phyloP scores from a whole-genome alignment of 2,329 filamentous ascomycete genomes.

The Trichoderma atroviride region DNA sequence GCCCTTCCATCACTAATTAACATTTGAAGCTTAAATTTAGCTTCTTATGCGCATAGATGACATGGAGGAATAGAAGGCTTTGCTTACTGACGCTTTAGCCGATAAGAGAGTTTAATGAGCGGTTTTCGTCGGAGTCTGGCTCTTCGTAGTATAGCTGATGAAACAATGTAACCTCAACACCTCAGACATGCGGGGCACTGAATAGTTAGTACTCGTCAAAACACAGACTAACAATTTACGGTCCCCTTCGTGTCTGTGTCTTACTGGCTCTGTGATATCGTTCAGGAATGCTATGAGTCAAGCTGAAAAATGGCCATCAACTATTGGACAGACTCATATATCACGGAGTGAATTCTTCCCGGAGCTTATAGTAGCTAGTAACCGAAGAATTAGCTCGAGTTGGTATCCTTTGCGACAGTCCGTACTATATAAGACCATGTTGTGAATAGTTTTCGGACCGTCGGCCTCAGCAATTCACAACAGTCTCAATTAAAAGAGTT shows the following conservation, averaged over 20 bases:
- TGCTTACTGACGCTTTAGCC: not conserved
- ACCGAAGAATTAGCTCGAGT: not conserved
- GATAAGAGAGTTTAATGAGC: not conserved
- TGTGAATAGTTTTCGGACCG: not conserved
- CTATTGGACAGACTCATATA: not conserved
- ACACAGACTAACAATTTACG: not conserved
- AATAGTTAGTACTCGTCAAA: not conserved
- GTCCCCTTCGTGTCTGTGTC: not conserved
- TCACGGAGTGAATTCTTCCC: not conserved
- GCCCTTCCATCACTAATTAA: not conserved
- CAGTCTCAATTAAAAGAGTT: not conserved
- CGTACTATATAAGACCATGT: not conserved
- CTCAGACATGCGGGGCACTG: not conserved
- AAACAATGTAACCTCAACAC: not conserved
- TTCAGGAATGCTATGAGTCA: not conserved
- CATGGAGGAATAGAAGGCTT: slow-evolving; percentile 13
- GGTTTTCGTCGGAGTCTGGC: not conserved
- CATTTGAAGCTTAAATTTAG: not conserved
- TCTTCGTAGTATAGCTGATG: not conserved
- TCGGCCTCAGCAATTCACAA: not conserved
- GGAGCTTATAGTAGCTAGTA: not conserved
- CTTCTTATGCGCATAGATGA: not conserved
- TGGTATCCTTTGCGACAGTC: not conserved
- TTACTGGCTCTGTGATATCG: not conserved
- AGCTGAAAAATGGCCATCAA: not conserved